Evolutionary conservation across 495 filamentous ascomycete species (phyloP).

Genomic region (Penicillium cosmopolitanum): DNA sequence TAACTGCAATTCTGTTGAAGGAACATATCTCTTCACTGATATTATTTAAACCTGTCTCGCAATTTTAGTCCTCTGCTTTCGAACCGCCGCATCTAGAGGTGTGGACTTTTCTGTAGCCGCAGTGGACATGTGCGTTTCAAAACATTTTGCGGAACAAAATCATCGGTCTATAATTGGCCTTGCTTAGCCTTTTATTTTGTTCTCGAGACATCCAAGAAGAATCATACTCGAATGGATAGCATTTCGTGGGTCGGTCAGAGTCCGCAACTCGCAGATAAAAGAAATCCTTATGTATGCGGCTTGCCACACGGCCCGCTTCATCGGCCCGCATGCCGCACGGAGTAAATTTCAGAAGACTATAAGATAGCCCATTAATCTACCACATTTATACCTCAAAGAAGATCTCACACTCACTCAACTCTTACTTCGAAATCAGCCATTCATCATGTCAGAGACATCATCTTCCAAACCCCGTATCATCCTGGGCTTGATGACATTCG

Average conservation of each 20-base stretch:
- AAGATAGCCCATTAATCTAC: not conserved
- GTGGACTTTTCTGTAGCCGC: too few relatives aligned
- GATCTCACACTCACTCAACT: not conserved
- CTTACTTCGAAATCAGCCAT: not conserved
- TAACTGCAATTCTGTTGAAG: not conserved
- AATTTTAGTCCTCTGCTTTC: too few relatives aligned
- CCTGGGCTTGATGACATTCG: conserved; percentile 62
- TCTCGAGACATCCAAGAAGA: too few relatives aligned
- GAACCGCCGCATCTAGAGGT: too few relatives aligned
- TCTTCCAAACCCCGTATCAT: conserved; percentile 52
- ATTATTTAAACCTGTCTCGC: not conserved
- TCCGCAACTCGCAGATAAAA: not conserved
- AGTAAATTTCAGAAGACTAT: not conserved
- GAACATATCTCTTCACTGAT: not conserved
- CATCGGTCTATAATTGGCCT: too few relatives aligned
- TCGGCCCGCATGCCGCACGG: not conserved
- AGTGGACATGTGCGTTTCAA: too few relatives aligned
- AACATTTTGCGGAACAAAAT: too few relatives aligned
- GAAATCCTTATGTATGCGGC: not conserved
- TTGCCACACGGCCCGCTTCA: not conserved
- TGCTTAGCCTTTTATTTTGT: too few relatives aligned
- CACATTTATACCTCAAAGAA: too few relatives aligned
- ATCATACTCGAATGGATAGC: too few relatives aligned
- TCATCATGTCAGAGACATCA: conserved; percentile 53
- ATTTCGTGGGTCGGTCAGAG: not conserved